Base-by-base conservation (phyloP, 257 asterid species). In the Apocynum venetum region DNA sequence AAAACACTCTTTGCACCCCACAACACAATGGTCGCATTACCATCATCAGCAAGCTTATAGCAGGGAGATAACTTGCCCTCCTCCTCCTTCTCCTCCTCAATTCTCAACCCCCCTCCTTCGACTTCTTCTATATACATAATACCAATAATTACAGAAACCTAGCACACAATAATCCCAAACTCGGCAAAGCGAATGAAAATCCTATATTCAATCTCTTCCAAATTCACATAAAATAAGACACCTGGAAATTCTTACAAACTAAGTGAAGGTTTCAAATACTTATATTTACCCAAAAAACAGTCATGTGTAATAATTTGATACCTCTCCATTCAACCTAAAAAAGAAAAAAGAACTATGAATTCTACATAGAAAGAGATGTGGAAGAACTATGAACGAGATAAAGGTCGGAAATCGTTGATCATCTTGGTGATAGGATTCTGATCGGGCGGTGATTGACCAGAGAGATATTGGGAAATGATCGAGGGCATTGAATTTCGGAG, bases 71-170 rank as follows among this genome's bases (percentile, higher is more conserved):
- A 56, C 55, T 47, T 78, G 31, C 69, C 61, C 6, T 53, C 80
- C 77, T 64, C 84, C 78, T 53, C 72, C 53, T 6, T 6, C 47
- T 55, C 55, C 75, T 44, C 75, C 80, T 25, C 79, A 59, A 17
- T 11, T 75, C 47, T 83, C 60, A 80, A 38, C 47, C 67, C 81
- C 70, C 76, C 81, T 46, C 60, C 83, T 56, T 69, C 89, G 56
- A 81, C 36, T 79, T 86, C 95, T 79, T 88, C 86, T 76, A 90
- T 84, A 78, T 76, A 75, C 95, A 90, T 90, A 68, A 74, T 82
- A 55, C 77, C 81, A 74, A 46, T 3, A 49, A 41, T n/a, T 51
- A 6, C 63, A 69, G 49, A 67, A 11, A 14, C 77, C 56, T 44
- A 43, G n/a, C 31, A 25, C 31, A 25, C 31, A 25, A 25, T 25